A percentile compares a stretch with the other conserved stretches of the same genome.
phyloP scores from a whole-genome alignment of 2,329 filamentous ascomycete species.

The Botrytis porri region DNA sequence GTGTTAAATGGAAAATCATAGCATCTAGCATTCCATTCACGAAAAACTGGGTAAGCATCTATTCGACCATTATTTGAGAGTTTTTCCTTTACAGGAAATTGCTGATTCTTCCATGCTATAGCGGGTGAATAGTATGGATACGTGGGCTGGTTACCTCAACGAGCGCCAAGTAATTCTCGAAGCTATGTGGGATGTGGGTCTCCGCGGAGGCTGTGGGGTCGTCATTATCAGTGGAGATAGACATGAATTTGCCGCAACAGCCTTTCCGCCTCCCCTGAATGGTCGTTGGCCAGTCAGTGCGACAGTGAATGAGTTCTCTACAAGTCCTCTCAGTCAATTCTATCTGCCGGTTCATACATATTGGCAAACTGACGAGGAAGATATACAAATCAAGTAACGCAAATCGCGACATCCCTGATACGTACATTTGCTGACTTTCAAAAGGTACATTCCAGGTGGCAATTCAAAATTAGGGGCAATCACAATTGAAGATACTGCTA shows the following conservation, averaged over 20 bases:
- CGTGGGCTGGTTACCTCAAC: slow-evolving; percentile 86
- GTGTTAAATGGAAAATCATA: slow-evolving; percentile 91
- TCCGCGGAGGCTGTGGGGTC: slow-evolving; percentile 67
- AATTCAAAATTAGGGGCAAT: slow-evolving; percentile 86
- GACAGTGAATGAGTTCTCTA: slow-evolving; percentile 85
- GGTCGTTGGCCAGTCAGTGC: slow-evolving; percentile 61
- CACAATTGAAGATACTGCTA: slow-evolving; percentile 67
- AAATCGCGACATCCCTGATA: neutral
- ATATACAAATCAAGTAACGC: slow-evolving; percentile 78
- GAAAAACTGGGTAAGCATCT: slow-evolving; percentile 73
- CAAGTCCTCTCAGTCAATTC: slow-evolving; percentile 89
- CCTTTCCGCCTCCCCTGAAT: slow-evolving; percentile 60
- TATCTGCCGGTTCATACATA: slow-evolving; percentile 85
- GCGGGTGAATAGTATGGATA: slow-evolving; percentile 78
- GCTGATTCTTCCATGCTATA: neutral
- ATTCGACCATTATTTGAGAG: neutral
- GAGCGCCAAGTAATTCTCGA: slow-evolving; percentile 80
- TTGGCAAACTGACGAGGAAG: slow-evolving; percentile 73
- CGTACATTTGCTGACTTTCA: slow-evolving; percentile 28
- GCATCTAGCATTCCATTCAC: slow-evolving; percentile 91
- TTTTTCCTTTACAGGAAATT: neutral
- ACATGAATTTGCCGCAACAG: slow-evolving; percentile 95
- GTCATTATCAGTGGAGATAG: slow-evolving; percentile 85
- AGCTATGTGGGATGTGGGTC: slow-evolving; percentile 87
- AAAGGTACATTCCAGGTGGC: slow-evolving; percentile 74